A percentile compares a stretch with the other conserved stretches of the same genome.
Conservation (phyloP, 306 rosid species). For the Cicer judaicum region DNA sequence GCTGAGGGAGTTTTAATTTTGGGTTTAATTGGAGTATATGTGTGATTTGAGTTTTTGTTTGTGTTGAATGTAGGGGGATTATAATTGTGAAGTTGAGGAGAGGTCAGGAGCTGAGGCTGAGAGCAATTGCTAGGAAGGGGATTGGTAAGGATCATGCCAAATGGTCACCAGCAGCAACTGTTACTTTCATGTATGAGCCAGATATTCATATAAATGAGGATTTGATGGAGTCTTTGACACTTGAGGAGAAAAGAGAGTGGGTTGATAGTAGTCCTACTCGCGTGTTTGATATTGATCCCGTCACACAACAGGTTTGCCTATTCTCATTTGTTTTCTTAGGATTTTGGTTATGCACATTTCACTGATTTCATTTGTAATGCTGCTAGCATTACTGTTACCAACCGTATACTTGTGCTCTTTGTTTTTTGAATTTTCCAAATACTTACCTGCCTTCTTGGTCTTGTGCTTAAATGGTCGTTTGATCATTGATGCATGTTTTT, state of each 20-base stretch:
- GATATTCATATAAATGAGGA: conserved; percentile 87
- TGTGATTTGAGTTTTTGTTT: conserved; percentile 25
- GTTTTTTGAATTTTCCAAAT: not conserved
- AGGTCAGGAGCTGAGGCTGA: conserved; percentile 93
- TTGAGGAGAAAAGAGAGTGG: conserved; percentile 82
- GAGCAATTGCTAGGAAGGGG: conserved; percentile 97
- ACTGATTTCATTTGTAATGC: not conserved
- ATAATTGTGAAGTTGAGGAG: conserved; percentile 86
- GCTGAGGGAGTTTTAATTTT: not conserved
- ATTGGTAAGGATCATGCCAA: conserved; percentile 99
- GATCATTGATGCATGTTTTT: conserved; percentile 15
- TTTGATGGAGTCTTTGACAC: conserved; percentile 81
- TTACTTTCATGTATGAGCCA: conserved; percentile 94
- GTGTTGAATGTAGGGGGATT: conserved; percentile 67
- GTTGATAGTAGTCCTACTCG: conserved; percentile 90
- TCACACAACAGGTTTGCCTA: conserved; percentile 72
- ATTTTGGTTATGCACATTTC: conserved; percentile 6
- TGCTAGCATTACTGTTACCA: not conserved
- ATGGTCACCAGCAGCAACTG: conserved; percentile 99
- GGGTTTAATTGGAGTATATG: conserved; percentile 22
- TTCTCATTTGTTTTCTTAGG: conserved; percentile 16
- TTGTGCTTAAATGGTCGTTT: conserved; percentile 13
- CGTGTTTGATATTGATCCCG: conserved; percentile 78
- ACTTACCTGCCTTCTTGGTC: conserved; percentile 4
- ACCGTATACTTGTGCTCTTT: not conserved